Evolutionary conservation across 306 rosid species (phyloP).

Genomic region (Rosa lucieae): DNA sequence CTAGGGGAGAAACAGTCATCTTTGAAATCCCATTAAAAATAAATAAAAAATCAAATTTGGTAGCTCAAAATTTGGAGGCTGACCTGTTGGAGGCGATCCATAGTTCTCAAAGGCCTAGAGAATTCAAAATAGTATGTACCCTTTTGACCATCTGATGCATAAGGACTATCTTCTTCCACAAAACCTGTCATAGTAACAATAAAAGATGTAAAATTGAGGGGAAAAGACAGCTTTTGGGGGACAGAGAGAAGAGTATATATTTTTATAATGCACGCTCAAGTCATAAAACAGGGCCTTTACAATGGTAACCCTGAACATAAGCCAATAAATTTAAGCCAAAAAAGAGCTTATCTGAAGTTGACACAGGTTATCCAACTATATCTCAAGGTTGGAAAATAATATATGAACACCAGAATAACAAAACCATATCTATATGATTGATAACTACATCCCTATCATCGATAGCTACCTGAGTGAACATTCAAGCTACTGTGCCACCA

Average conservation of each 20-base stretch:
- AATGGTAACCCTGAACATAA: not conserved
- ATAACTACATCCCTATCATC: constrained; percentile 16
- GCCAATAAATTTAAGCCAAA: not conserved
- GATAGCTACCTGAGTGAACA: constrained; percentile 68
- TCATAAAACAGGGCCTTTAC: not conserved
- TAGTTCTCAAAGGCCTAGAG: constrained; percentile 93
- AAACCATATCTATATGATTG: constrained; percentile 17
- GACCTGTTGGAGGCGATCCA: constrained; percentile 97
- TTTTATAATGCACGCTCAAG: not conserved
- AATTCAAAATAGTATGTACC: constrained; percentile 88
- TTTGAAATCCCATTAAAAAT: not conserved
- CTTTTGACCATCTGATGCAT: constrained; percentile 61
- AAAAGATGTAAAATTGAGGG: not conserved
- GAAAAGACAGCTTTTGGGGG: too few relatives aligned
- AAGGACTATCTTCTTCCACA: constrained; percentile 81
- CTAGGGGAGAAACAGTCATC: constrained; percentile 5
- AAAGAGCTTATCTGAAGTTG: not conserved
- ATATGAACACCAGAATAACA: not conserved
- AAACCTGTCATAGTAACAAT: constrained; percentile 55
- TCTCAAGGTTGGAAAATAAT: constrained; percentile 16
- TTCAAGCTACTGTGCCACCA: constrained; percentile 97
- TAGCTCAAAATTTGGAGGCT: constrained; percentile 23
- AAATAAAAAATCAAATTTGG: constrained; percentile 3
- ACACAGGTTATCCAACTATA: not conserved
- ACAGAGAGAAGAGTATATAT: not conserved